Conservation (phyloP, 2,329 filamentous ascomycete species). For the Xylariales sp. region DNA sequence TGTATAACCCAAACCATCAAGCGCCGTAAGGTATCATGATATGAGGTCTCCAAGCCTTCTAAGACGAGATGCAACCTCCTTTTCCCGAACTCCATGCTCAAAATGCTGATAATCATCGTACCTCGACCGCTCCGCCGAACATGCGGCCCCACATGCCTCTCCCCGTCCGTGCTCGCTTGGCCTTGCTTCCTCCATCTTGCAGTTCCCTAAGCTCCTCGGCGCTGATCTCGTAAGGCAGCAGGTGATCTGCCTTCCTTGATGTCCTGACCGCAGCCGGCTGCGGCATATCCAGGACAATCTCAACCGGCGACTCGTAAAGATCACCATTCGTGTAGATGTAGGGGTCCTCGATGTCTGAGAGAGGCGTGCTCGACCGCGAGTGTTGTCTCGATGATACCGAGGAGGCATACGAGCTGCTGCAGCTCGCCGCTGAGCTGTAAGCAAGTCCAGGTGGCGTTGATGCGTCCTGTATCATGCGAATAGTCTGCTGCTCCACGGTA, state of each 20-base stretch:
- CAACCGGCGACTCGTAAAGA: slow-evolving; percentile 46
- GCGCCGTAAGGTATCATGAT: slow-evolving; percentile 8
- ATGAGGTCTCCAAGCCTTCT: background rate
- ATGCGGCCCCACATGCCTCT: slow-evolving; percentile 51
- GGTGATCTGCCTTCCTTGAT: slow-evolving; percentile 22
- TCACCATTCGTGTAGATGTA: slow-evolving; percentile 37
- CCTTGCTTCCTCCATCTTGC: slow-evolving; percentile 39
- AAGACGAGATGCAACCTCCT: slow-evolving; percentile 3
- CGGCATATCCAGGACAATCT: slow-evolving; percentile 36
- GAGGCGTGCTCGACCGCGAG: slow-evolving; percentile 47
- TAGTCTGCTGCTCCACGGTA: slow-evolving; percentile 26
- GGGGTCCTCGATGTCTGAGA: slow-evolving; percentile 39
- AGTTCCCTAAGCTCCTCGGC: slow-evolving; percentile 46
- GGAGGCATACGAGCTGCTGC: slow-evolving; percentile 45
- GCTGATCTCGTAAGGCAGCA: slow-evolving; percentile 53
- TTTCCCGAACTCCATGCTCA: slow-evolving; percentile 11
- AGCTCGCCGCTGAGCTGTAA: slow-evolving; percentile 33
- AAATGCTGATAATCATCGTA: slow-evolving; percentile 26
- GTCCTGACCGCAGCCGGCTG: slow-evolving; percentile 33
- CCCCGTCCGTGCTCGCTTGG: slow-evolving; percentile 43
- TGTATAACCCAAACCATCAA: slow-evolving; percentile 4
- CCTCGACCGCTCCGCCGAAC: slow-evolving; percentile 40
- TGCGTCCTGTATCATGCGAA: slow-evolving; percentile 33
- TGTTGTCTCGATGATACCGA: slow-evolving; percentile 42
- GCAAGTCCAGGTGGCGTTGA: slow-evolving; percentile 44